A percentile compares a stretch with the other conserved stretches of the same genome.
These are phyloP conservation scores for Suillus placidus DNA, from an alignment of 768 basidiomycete genomes.

Conservation along the genomic window DNA sequence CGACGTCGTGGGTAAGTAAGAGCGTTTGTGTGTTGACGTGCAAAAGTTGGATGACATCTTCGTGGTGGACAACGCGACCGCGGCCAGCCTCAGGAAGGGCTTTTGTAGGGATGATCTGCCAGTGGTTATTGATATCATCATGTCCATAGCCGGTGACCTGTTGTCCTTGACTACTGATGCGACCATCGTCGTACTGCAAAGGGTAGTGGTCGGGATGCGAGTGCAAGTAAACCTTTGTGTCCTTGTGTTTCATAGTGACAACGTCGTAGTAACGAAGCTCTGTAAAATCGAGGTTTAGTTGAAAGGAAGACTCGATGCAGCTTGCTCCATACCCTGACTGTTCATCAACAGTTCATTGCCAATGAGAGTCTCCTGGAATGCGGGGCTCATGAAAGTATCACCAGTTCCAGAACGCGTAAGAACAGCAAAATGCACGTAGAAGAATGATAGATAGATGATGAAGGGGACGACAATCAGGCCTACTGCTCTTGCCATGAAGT, in stretches of 20 bases:
- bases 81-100: slow-evolving; percentile 93
- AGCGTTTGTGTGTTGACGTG: slow-evolving; percentile 83
- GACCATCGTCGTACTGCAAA: slow-evolving; percentile 91
- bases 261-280: slow-evolving; percentile 94
- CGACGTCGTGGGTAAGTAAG: slow-evolving; percentile 95
- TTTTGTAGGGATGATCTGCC: slow-evolving; percentile 95
- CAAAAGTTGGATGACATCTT: slow-evolving; percentile 85
- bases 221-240: slow-evolving; percentile 91
- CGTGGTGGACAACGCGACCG: slow-evolving; percentile 87
- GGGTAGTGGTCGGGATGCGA: slow-evolving; percentile 93
- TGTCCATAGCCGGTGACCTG: slow-evolving; percentile 96
- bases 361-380: slow-evolving; percentile 92
- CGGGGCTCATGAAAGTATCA: slow-evolving; percentile 96
- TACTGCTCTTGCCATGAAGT: slow-evolving; percentile 82
- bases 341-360: slow-evolving; percentile 93
- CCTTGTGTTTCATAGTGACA: slow-evolving; percentile 86
- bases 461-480: slow-evolving; percentile 90
- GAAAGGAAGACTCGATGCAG: background rate
- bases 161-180: slow-evolving; percentile 94
- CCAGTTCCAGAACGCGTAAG: slow-evolving; percentile 89
- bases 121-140: slow-evolving; percentile 92
- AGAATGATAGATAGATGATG: slow-evolving; percentile 90
- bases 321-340: slow-evolving; percentile 70
- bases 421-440: slow-evolving; percentile 92
- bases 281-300: slow-evolving; percentile 35